These are phyloP conservation scores for Cladorrhinum sp. DNA, from an alignment of 2,329 filamentous ascomycete species.

Conservation along the genomic window DNA sequence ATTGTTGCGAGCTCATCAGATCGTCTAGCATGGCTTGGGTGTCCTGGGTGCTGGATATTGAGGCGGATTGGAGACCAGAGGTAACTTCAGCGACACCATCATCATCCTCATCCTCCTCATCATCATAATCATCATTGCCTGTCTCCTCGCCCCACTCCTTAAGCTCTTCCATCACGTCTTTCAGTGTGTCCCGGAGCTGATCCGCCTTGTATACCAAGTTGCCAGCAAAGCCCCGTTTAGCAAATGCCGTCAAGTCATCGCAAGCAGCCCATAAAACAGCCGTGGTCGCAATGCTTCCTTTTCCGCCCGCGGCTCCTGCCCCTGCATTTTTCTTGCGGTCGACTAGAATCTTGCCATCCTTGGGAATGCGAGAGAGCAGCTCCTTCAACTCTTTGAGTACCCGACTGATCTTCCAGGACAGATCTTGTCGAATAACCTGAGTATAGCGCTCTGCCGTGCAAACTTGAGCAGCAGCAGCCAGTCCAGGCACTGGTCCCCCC, in stretches of 20 bases:
- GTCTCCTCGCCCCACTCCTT: constrained; percentile 83
- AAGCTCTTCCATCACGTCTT: constrained; percentile 81
- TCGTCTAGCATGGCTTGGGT: constrained; percentile 63
- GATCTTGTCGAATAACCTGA: constrained; percentile 58
- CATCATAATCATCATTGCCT: constrained; percentile 54
- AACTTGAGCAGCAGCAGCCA: constrained; percentile 67
- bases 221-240: constrained; percentile 64
- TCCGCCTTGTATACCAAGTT: constrained; percentile 69
- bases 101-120: constrained; percentile 44
- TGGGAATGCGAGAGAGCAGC: constrained; percentile 59
- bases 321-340: constrained; percentile 46
- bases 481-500: constrained; percentile 67
- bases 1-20: constrained; percentile 59
- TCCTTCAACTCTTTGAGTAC: constrained; percentile 61
- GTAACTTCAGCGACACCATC: constrained; percentile 34
- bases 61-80: constrained; percentile 30
- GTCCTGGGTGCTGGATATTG: constrained; percentile 43
- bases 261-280: constrained; percentile 82
- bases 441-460: constrained; percentile 63
- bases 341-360: constrained; percentile 52
- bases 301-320: constrained; percentile 35
- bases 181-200: constrained; percentile 69
- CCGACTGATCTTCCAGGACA: constrained; percentile 56
- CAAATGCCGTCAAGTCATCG: constrained; percentile 65
- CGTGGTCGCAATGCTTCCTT: constrained; percentile 61